phyloP scores from a whole-genome alignment of 352 stramenopile genomes.

The Phytophthora meadii region DNA sequence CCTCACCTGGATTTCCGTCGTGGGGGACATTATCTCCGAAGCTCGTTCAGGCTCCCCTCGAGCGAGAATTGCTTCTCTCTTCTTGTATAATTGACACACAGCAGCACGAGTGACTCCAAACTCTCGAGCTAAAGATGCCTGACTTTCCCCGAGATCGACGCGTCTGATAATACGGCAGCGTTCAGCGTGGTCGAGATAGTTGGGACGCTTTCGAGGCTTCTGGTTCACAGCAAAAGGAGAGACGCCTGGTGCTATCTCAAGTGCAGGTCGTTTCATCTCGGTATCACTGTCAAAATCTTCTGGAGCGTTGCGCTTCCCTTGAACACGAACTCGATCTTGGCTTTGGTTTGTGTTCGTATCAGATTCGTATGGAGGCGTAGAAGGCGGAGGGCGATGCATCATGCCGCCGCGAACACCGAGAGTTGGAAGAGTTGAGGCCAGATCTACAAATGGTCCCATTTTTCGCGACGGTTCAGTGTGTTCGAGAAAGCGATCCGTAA shows the following conservation, averaged over 20 bases:
- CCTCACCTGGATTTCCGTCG: not conserved
- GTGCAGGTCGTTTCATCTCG: too few relatives aligned
- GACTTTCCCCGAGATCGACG: slow-evolving; percentile 8
- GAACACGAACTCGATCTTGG: too few relatives aligned
- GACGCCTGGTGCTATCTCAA: not conserved
- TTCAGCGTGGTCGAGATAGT: slow-evolving; percentile 17
- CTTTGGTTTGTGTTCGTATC: too few relatives aligned
- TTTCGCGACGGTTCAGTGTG: too few relatives aligned
- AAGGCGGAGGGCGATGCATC: too few relatives aligned
- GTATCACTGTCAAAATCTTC: too few relatives aligned
- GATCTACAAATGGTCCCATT: too few relatives aligned
- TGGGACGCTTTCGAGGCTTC: slow-evolving; percentile 16
- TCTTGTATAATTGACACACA: slow-evolving; percentile 26
- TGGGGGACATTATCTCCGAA: not conserved
- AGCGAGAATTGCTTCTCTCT: slow-evolving; percentile 12
- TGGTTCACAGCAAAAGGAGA: not conserved
- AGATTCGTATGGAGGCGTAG: too few relatives aligned
- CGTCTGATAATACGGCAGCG: slow-evolving; percentile 16
- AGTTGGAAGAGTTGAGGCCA: too few relatives aligned
- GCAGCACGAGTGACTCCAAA: slow-evolving; percentile 25
- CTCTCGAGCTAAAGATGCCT: slow-evolving; percentile 19
- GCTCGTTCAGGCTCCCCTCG: slow-evolving; percentile 12
- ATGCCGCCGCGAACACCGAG: too few relatives aligned
- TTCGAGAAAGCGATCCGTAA: too few relatives aligned
- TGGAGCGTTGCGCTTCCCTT: too few relatives aligned